Evolutionary conservation across 495 filamentous ascomycete genomes (phyloP), one percentile per base, ranked within the genome.

Genomic region (Penicillium samsonianum): DNA sequence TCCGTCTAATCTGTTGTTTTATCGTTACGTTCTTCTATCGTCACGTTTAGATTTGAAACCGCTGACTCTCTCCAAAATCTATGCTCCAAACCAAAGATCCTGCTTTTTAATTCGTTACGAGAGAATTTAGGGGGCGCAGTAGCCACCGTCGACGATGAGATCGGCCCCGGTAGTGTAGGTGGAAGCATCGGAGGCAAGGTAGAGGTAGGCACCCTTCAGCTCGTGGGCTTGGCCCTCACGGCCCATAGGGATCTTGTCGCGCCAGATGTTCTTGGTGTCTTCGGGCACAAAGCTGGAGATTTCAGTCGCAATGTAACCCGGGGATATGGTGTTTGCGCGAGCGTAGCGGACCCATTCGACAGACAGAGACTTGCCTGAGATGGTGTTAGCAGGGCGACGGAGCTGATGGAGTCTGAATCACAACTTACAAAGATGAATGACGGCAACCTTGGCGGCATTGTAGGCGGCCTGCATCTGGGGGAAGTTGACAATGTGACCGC

Each of bases 271-370:
- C 78, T 91, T 92, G 1, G 81, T 86, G 59, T 89, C 86, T 35
- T 82, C 63, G 0, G 86, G 77, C 8, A 89, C 82, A 63, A 92
- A 96, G 60, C 78, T 75, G 35, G 88, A 89, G 62, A 96, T 88
- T 64, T 91, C 91, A 1, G 91, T 96, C 23, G 81, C 83, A 58
- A 96, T 94, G 69, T 94, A 96, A 5, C 92, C 92, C 1, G 92
- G 92, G 4, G 87, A 92, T 31, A 96, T 73, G 22, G 84, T 84
- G 72, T 96, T 96, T 51, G 82, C 87, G 25, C 92, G 82, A 10
- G 92, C 92, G 65, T 91, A 96, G 26, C 85, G 86, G 20, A 89
- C 83, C 90, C 91, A 96, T 70, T 96, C 92, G 25, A 96, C 82
- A 2, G 91, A 90, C 12, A 96, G 79, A 19, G 87, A 89, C 69